Evolutionary conservation across 2,329 filamentous ascomycete species (phyloP).

Genomic region (Xylaria sp.): DNA sequence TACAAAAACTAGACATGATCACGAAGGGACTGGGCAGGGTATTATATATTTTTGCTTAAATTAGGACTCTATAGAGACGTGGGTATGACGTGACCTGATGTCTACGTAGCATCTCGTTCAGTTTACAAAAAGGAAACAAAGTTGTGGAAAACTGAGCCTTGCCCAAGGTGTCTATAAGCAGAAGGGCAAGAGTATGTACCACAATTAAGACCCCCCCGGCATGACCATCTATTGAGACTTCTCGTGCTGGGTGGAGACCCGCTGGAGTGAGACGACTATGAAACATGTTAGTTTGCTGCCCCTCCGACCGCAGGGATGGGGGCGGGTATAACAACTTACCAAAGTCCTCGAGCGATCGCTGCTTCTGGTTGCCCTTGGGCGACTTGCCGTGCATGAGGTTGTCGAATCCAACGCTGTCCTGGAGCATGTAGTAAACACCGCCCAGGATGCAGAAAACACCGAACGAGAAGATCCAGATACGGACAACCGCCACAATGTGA

Average conservation of each 20-base stretch:
- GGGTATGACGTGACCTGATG: slow-evolving; percentile 37
- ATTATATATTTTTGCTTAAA: slow-evolving; percentile 36
- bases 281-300: slow-evolving; percentile 50
- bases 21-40: slow-evolving; percentile 2
- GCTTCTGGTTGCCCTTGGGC: slow-evolving; percentile 78
- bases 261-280: slow-evolving; percentile 82
- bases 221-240: slow-evolving; percentile 66
- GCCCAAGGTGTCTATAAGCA: slow-evolving; percentile 34
- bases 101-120: slow-evolving; percentile 39
- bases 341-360: slow-evolving; percentile 86
- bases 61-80: slow-evolving; percentile 37
- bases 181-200: slow-evolving; percentile 35
- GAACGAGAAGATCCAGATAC: slow-evolving; percentile 90
- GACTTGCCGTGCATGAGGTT: slow-evolving; percentile 93
- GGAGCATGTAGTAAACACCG: slow-evolving; percentile 74
- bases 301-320: slow-evolving; percentile 1
- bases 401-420: slow-evolving; percentile 80
- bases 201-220: slow-evolving; percentile 28
- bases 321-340: slow-evolving; percentile 63
- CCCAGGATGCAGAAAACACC: slow-evolving; percentile 85
- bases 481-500: slow-evolving; percentile 80
- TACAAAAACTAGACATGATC: slow-evolving; percentile 11
- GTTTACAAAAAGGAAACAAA: slow-evolving; percentile 41
- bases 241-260: slow-evolving; percentile 90
- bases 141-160: slow-evolving; percentile 32